Evolutionary conservation across 2,329 filamentous ascomycete genomes (phyloP), one percentile per base, ranked within the genome.

Genomic region (Fusarium protoensiforme): DNA sequence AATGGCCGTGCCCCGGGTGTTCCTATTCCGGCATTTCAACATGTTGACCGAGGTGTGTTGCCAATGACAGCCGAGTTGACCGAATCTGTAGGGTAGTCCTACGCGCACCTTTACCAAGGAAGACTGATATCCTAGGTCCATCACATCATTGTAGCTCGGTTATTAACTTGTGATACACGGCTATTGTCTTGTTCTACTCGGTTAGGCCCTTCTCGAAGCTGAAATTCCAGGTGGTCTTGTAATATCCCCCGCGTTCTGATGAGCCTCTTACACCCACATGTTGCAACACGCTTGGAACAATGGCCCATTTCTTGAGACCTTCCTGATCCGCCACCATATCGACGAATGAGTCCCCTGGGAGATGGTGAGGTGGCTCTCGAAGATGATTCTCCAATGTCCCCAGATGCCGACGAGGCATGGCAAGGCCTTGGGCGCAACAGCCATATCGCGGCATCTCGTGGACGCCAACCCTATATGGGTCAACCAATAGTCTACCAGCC

Each of bases 391-490:
- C 71, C 14, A 82, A 41, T 5, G 43, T 56, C 14, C 60, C 56
- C 2, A 81, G 63, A 16, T 81, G 73, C 18, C 73, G 75, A 4
- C 67, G 65, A 5, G 81, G 77, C 39, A 81, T 81, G 2, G 81
- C 75, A 4, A 82, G 71, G 0, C 81, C 81, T 61, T 82, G 81
- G 7, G 81, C 79, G 48, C 81, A 83, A 39, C 81, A 82, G 9
- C 81, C 81, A 38, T 82, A 81, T 11, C 69, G 72, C 1, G 79
- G 74, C 81, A 82, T 82, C 69, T 81, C 76, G 1, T 75, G 76
- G 8, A 82, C 72, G 1, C 80, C 80, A 5, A 31, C 43, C 4
- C 43, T 64, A 7, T 76, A 64, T 0, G 78, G 77, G 29, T 63
- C 67, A 9, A 80, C 76, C 8, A 78, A 61, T 1, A 81, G 59